These are phyloP conservation scores for Fusarium floridanum DNA, from an alignment of 2,329 filamentous ascomycete genomes.

Conservation along the genomic window DNA sequence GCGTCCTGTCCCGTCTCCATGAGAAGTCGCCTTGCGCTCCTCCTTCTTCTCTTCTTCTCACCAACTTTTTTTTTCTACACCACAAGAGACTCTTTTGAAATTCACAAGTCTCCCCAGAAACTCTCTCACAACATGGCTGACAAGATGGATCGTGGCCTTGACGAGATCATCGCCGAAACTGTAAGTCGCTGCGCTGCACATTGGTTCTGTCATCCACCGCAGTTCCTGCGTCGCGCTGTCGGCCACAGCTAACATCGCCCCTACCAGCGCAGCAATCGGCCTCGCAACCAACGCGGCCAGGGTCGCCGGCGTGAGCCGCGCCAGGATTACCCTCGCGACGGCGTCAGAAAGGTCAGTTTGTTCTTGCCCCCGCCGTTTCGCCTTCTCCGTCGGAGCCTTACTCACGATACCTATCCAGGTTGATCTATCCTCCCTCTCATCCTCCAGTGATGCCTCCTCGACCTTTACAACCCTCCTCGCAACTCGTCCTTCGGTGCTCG, in stretches of 20 bases:
- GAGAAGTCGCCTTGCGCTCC: background rate
- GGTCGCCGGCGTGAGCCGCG: constrained; percentile 54
- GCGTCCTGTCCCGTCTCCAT: background rate
- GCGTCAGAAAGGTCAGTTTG: constrained; percentile 84
- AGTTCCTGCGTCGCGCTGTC: constrained; percentile 24
- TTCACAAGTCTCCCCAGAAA: constrained; percentile 3
- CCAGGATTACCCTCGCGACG: constrained; percentile 77
- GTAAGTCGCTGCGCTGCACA: constrained; percentile 46
- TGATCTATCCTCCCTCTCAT: constrained; percentile 51
- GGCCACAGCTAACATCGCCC: constrained; percentile 37
- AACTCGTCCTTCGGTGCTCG: constrained; percentile 48
- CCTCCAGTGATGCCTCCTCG: constrained; percentile 45
- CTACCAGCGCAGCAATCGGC: constrained; percentile 47
- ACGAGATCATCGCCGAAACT: constrained; percentile 68
- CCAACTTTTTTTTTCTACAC: constrained; percentile 4
- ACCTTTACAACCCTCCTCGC: constrained; percentile 48
- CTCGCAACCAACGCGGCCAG: constrained; percentile 53
- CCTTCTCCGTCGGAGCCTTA: constrained; percentile 18
- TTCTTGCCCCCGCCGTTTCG: background rate
- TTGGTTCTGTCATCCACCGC: background rate
- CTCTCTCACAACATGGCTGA: constrained; percentile 51
- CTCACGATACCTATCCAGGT: constrained; percentile 48
- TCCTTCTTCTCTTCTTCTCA: constrained; percentile 6
- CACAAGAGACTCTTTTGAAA: background rate
- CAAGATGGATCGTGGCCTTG: constrained; percentile 67